Percentiles rank a stretch among this genome's conserved stretches.
These are phyloP conservation scores for Candida adriatica DNA, from an alignment of 805 yeast genomes.

Conservation along the genomic window DNA sequence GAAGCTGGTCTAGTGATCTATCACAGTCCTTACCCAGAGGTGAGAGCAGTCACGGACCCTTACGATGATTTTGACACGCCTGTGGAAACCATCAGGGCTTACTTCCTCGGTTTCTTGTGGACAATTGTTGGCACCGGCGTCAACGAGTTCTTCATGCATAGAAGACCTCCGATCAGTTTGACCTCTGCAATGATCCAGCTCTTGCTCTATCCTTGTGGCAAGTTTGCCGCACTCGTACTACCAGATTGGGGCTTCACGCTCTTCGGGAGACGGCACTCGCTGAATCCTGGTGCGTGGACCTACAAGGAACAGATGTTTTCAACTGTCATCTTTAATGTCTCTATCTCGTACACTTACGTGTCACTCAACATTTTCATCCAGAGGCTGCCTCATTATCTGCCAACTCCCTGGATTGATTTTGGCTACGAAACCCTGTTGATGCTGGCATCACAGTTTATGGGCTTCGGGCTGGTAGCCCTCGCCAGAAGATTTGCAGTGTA, in stretches of 20 bases:
- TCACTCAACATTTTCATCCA: constrained; percentile 31
- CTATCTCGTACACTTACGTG: constrained; percentile 28
- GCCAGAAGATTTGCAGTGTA: constrained; percentile 50
- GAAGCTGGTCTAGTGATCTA: constrained; percentile 28
- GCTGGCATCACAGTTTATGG: constrained; percentile 52
- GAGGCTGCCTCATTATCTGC: constrained; percentile 20
- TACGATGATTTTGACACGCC: constrained; percentile 42
- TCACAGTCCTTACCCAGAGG: constrained; percentile 58
- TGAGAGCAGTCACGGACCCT: constrained; percentile 53
- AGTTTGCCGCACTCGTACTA: constrained; percentile 29
- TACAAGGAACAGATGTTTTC: constrained; percentile 60
- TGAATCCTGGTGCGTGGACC: constrained; percentile 61
- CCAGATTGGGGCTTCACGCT: constrained; percentile 40
- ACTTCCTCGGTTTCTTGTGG: constrained; percentile 36
- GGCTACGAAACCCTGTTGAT: constrained; percentile 48
- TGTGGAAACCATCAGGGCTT: constrained; percentile 40
- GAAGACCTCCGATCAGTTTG: constrained; percentile 44
- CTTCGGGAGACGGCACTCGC: constrained; percentile 31
- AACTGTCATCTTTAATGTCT: constrained; percentile 36
- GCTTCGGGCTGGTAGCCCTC: constrained; percentile 60
- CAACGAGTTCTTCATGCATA: constrained; percentile 48
- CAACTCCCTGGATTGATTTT: constrained; percentile 28
- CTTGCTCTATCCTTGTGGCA: constrained; percentile 38
- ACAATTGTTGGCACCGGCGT: constrained; percentile 44
- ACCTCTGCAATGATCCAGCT: constrained; percentile 37